Base-by-base conservation (phyloP, 495 filamentous ascomycete species). In the Xylaria scruposa region DNA sequence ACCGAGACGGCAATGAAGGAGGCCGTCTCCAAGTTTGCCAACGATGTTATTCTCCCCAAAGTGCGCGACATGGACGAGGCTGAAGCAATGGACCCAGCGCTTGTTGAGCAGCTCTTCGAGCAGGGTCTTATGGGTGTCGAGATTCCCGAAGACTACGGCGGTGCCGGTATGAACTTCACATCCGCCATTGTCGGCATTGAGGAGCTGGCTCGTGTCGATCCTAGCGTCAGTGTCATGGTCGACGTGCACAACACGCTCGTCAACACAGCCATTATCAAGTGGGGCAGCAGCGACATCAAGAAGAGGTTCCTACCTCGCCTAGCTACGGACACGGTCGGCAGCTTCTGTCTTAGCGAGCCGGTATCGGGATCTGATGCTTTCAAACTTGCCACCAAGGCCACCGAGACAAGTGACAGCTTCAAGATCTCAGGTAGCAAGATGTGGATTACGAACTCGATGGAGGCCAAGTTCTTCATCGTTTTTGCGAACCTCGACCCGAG, bases 381-480 rank as follows among this genome's bases (percentile, higher is more conserved):
- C 79, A 97, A 97, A 0, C 89, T 99, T 64, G 90, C 92, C 71
- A 98, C 96, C 65, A 92, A 92, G 79, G 96, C 96, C 33, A 92
- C 90, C 33, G 87, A 91, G 46, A 87, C 87, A n/a, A 84, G 83
- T 24, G 88, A 90, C 72, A 93, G 94, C 21, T 98, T 93, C 83
- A 91, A 88, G 81, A 91, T 99, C 79, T 92, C 89, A 67, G 96
- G 96, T 62, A 90, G 88, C 78, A 99, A 99, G 87, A 98, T 98
- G 95, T 99, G 96, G 96, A 99, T 99, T 81, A 98, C 96, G 71
- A 99, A 98, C 84, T 89, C 91, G 64, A 91, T 94, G 84, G 97
- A 99, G 84, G 90, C 95, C 4, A 92, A 90, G 54, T 91, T 98
- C 83, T 99, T 97, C 85, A 95, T 99, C 78, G 96, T 98, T 38